Conservation (phyloP, 192 early-diverging fungal species). For the Mortierella hygrophila region DNA sequence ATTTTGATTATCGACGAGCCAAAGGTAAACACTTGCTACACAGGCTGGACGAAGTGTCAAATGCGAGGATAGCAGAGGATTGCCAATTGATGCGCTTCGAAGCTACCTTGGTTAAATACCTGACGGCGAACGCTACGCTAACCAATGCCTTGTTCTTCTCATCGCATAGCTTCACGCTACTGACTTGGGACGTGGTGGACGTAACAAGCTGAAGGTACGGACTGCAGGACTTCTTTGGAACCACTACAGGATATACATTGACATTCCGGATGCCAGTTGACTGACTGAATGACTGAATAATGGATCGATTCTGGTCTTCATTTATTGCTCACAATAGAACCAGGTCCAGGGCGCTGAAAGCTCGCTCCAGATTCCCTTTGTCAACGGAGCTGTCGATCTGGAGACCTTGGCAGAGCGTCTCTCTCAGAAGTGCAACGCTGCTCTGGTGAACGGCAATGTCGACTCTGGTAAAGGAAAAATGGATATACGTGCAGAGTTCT, state of each 20-base stretch:
- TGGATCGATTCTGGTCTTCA: neutral
- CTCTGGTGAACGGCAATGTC: constrained; percentile 15
- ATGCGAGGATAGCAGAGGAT: neutral
- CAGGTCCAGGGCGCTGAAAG: constrained; percentile 37
- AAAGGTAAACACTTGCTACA: constrained; percentile 14
- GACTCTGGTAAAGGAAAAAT: neutral
- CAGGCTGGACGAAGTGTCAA: neutral
- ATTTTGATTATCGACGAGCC: constrained; percentile 52
- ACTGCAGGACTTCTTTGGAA: neutral
- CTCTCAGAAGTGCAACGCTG: constrained; percentile 35
- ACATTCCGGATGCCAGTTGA: neutral
- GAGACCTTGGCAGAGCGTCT: constrained; percentile 34
- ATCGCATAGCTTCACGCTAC: constrained; percentile 38
- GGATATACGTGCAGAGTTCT: neutral
- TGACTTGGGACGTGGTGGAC: constrained; percentile 39
- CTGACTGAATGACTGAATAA: neutral
- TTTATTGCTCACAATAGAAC: constrained; percentile 17
- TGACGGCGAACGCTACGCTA: neutral
- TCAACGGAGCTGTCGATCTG: constrained; percentile 40
- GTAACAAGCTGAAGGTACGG: constrained; percentile 41
- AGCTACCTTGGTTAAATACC: too few relatives aligned
- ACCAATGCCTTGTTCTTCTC: neutral
- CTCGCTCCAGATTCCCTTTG: constrained; percentile 50
- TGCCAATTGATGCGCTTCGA: neutral
- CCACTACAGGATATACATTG: neutral